A percentile compares a stretch with the other conserved stretches of the same genome.
Conservation (phyloP, 2,329 filamentous ascomycete species). For the Purpureocillium lavendulum region DNA sequence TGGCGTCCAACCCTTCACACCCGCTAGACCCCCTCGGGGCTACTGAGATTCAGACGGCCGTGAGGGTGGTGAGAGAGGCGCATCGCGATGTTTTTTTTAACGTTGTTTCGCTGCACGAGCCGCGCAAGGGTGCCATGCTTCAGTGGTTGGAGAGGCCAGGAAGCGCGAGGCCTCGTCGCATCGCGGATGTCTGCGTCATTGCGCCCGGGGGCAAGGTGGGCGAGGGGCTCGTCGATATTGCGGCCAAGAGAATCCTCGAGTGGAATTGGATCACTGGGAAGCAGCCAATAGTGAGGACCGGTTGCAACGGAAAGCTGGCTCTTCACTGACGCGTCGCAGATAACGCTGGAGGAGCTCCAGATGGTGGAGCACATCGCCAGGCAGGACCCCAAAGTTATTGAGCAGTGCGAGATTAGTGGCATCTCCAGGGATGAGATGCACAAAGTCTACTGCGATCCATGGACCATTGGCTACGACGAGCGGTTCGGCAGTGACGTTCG, state of each 20-base stretch:
- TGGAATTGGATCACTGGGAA: conserved; percentile 69
- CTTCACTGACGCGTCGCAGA: no score
- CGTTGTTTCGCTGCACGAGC: conserved; percentile 73
- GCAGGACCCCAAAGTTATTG: conserved; percentile 64
- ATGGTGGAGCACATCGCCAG: conserved; percentile 62
- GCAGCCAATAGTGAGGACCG: conserved; percentile 58
- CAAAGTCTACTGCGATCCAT: conserved; percentile 77
- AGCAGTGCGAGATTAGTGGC: conserved; percentile 66
- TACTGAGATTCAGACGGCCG: conserved; percentile 63
- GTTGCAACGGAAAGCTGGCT: no score
- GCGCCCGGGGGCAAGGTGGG: conserved; percentile 68
- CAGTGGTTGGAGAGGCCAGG: conserved; percentile 64
- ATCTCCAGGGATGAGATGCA: conserved; percentile 63
- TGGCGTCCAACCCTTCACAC: conserved; percentile 30
- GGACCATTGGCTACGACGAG: conserved; percentile 78
- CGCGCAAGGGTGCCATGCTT: conserved; percentile 72
- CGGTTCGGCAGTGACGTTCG: conserved; percentile 64
- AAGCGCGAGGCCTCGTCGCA: conserved; percentile 52
- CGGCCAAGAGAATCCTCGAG: conserved; percentile 52
- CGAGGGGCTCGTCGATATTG: conserved; percentile 69
- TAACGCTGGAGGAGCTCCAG: conserved; percentile 76
- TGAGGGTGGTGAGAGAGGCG: conserved; percentile 57
- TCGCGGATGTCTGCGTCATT: conserved; percentile 75
- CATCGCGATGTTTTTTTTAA: conserved; percentile 68
- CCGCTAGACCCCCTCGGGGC: conserved; percentile 71